Evolutionary conservation across 257 asterid genomes (phyloP).

Genomic region (Solanum virginianum): DNA sequence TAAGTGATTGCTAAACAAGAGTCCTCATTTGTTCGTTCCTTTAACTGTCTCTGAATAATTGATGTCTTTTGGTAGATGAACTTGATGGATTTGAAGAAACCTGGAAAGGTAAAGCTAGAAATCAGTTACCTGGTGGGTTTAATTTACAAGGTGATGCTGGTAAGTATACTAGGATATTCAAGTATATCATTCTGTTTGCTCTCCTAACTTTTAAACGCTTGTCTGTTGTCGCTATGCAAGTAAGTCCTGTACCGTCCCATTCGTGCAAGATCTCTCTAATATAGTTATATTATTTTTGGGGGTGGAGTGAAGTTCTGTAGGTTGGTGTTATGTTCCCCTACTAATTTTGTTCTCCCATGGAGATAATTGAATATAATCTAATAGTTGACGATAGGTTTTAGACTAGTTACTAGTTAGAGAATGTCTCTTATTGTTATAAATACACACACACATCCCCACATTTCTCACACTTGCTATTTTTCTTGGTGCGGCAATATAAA

Average conservation of each 20-base stretch:
- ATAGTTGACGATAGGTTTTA: not conserved
- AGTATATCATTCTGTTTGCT: not conserved
- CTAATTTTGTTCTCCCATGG: not conserved
- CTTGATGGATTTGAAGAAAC: conserved; percentile 59
- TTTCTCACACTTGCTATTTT: not conserved
- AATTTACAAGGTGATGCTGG: conserved; percentile 22
- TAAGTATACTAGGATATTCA: conserved; percentile 9
- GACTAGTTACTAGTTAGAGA: not conserved
- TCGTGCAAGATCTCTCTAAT: not conserved
- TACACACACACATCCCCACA: not conserved
- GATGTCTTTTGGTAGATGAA: conserved; percentile 36
- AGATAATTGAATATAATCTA: not conserved
- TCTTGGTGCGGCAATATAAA: not conserved
- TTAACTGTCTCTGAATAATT: not conserved
- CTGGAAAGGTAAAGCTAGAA: conserved; percentile 65
- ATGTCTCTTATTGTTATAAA: not conserved
- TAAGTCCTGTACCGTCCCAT: not conserved
- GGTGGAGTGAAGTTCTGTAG: not conserved
- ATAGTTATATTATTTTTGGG: not conserved
- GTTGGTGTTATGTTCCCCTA: not conserved
- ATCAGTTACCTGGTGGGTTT: conserved; percentile 45
- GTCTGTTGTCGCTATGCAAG: not conserved
- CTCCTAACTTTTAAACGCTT: not conserved
- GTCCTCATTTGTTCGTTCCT: not conserved
- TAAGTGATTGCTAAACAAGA: not conserved